phyloP scores from a whole-genome alignment of 2,329 filamentous ascomycete genomes.

The Drechmeria coniospora region DNA sequence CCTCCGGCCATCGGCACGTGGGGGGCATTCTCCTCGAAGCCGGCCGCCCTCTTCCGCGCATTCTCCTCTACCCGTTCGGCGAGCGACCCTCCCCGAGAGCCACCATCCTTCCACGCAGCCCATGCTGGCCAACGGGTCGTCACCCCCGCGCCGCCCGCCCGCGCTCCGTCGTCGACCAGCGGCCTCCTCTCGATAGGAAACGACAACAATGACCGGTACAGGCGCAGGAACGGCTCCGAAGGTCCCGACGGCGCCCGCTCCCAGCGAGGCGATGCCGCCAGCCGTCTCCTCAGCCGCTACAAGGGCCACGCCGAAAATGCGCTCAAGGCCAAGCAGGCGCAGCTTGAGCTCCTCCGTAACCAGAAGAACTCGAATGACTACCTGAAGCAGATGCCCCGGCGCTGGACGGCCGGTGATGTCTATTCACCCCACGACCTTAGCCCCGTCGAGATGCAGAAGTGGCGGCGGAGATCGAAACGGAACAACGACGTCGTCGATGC shows the following conservation, averaged over 20 bases:
- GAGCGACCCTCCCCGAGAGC: slow-evolving; percentile 11
- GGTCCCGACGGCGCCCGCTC: neutral
- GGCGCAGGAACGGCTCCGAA: neutral
- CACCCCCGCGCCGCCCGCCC: slow-evolving; percentile 2
- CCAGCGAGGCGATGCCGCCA: slow-evolving; percentile 13
- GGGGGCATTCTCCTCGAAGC: slow-evolving; percentile 1
- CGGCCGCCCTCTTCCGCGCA: slow-evolving; percentile 9
- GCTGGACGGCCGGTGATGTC: slow-evolving; percentile 66
- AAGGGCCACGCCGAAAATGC: slow-evolving; percentile 8
- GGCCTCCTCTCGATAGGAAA: slow-evolving; percentile 11
- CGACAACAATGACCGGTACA: slow-evolving; percentile 8
- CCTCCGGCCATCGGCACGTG: slow-evolving; percentile 1
- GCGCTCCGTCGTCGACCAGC: slow-evolving; percentile 8
- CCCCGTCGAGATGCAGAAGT: slow-evolving; percentile 65
- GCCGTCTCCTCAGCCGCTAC: slow-evolving; percentile 13
- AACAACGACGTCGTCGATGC: slow-evolving; percentile 62
- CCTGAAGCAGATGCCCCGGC: slow-evolving; percentile 49
- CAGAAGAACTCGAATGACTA: slow-evolving; percentile 33
- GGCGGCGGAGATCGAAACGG: slow-evolving; percentile 44
- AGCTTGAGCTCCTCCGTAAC: slow-evolving; percentile 22
- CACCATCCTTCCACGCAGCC: slow-evolving; percentile 2
- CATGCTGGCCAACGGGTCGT: neutral
- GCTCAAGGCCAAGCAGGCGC: slow-evolving; percentile 13
- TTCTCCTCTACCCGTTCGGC: slow-evolving; percentile 15
- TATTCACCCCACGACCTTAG: slow-evolving; percentile 84